Percentiles rank a stretch among this genome's conserved stretches.
phyloP scores from a whole-genome alignment of 164 flowering plant species.

The Magnolia sinica region DNA sequence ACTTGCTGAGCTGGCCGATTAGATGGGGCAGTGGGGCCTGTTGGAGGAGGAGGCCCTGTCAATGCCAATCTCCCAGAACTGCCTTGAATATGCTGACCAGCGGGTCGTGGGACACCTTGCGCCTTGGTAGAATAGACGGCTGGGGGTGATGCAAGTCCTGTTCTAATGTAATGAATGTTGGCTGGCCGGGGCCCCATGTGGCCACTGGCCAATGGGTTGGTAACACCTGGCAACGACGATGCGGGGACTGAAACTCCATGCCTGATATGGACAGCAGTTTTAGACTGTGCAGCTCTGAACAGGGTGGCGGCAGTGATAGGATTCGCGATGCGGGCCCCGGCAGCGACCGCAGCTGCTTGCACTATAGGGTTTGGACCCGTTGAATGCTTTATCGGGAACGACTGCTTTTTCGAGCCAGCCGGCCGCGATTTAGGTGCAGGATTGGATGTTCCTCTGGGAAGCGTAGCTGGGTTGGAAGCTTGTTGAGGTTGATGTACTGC shows the following conservation, averaged over 20 bases:
- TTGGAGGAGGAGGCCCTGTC: constrained; percentile 12
- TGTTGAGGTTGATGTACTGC: constrained; percentile 26
- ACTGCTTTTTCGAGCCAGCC: constrained; percentile 18
- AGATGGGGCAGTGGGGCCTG: constrained; percentile 10
- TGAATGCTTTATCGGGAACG: constrained; percentile 25
- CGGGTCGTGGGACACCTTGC: constrained; percentile 13
- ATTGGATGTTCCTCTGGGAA: constrained; percentile 12
- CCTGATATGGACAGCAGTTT: constrained; percentile 57
- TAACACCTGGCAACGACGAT: constrained; percentile 29
- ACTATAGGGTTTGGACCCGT: constrained; percentile 39
- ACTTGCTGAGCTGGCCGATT: constrained; percentile 13
- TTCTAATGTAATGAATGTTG: constrained; percentile 42
- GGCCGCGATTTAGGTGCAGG: constrained; percentile 21
- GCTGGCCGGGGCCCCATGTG: constrained; percentile 27
- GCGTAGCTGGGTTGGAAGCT: constrained; percentile 7
- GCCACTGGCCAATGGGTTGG: constrained; percentile 24
- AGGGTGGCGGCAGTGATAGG: constrained; percentile 65
- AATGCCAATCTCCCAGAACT: constrained; percentile 21
- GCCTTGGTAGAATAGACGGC: constrained; percentile 15
- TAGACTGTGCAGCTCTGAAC: constrained; percentile 61
- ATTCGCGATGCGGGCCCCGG: constrained; percentile 81
- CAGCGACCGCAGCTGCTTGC: constrained; percentile 88
- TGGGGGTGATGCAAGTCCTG: constrained; percentile 27
- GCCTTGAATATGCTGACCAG: constrained; percentile 4
- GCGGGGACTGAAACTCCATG: constrained; percentile 46